phyloP scores from a whole-genome alignment of 495 filamentous ascomycete genomes.

The Lasiosphaeris hirsuta region DNA sequence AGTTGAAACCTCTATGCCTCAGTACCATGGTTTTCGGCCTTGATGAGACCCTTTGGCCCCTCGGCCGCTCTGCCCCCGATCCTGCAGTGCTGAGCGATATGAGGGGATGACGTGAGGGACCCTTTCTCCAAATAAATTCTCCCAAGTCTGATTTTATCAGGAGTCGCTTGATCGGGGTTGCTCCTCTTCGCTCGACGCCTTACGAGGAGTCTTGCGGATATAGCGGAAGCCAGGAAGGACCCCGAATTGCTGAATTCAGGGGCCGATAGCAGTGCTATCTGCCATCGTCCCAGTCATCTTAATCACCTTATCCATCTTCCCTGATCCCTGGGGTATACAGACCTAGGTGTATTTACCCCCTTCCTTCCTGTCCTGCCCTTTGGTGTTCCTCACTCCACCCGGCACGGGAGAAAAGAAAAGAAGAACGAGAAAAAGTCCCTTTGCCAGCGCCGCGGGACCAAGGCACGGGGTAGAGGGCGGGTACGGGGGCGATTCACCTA shows the following conservation, averaged over 20 bases:
- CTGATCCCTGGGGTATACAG: not conserved
- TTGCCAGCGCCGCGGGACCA: constrained; percentile 1
- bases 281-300: not conserved
- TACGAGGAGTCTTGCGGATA: too few species aligned
- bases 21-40: too few species aligned
- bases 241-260: constrained; percentile 8
- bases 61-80: too few species aligned
- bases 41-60: too few species aligned
- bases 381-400: not conserved
- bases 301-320: not conserved
- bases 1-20: too few species aligned
- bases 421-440: not conserved
- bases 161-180: too few species aligned
- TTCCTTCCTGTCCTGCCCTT: not conserved
- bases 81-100: too few species aligned
- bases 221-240: not conserved
- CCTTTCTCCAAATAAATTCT: too few species aligned
- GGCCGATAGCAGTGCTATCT: not conserved
- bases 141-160: too few species aligned
- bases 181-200: too few species aligned
- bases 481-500: not conserved
- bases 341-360: constrained; percentile 2
- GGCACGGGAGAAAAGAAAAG: not conserved
- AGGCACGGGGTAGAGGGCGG: not conserved
- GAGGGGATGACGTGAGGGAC: too few species aligned